phyloP scores from a whole-genome alignment of 257 asterid genomes.

The Ajuga chamaepitys region DNA sequence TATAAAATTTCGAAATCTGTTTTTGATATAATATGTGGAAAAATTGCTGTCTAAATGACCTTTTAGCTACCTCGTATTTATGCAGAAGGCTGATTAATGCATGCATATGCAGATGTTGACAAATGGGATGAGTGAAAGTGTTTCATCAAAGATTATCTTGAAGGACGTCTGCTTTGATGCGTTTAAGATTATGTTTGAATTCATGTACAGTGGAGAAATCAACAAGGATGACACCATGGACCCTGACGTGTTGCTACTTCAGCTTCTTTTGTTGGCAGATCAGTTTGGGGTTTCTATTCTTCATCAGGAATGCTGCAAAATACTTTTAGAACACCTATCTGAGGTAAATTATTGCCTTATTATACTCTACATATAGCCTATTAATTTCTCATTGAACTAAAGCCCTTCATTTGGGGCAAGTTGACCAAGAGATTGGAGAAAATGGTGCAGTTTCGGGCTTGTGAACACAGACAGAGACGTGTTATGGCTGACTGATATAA shows the following conservation, averaged over 20 bases:
- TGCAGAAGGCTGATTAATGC: slow-evolving; percentile 1
- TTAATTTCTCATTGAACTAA: slow-evolving; percentile 14
- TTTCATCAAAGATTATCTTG: slow-evolving; percentile 53
- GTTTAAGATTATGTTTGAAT: slow-evolving; percentile 64
- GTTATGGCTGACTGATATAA: slow-evolving; percentile 29
- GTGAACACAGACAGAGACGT: slow-evolving; percentile 39
- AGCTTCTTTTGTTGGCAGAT: slow-evolving; percentile 88
- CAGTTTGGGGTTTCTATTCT: slow-evolving; percentile 85
- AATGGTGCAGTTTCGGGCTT: slow-evolving; percentile 45
- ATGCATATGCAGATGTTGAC: slow-evolving; percentile 79
- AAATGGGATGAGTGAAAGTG: slow-evolving; percentile 93
- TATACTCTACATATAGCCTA: not conserved
- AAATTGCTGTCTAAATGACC: not conserved
- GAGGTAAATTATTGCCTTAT: slow-evolving; percentile 53
- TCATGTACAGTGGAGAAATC: slow-evolving; percentile 76
- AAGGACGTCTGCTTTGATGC: slow-evolving; percentile 77
- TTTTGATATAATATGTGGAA: not conserved
- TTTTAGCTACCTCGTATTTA: not conserved
- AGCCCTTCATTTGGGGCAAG: slow-evolving; percentile 28
- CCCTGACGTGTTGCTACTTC: slow-evolving; percentile 53
- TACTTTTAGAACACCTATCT: slow-evolving; percentile 69
- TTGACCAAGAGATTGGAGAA: slow-evolving; percentile 44
- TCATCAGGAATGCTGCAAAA: slow-evolving; percentile 96
- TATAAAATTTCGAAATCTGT: not conserved
- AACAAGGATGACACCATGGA: slow-evolving; percentile 36